phyloP scores from a whole-genome alignment of 208 protist genomes.

The Wallacemonas collosoma region DNA sequence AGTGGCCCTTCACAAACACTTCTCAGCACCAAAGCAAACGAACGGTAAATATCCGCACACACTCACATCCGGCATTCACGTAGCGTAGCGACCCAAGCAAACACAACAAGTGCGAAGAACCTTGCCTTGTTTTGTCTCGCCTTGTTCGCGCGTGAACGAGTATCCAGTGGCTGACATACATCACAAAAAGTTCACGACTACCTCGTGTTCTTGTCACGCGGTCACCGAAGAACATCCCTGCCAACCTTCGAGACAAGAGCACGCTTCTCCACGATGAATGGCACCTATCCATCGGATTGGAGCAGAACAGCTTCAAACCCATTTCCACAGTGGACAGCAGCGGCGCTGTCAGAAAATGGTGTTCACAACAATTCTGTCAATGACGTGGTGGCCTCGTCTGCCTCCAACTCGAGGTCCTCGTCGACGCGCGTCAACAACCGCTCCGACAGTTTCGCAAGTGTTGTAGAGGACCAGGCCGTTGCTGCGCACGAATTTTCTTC shows the following conservation, averaged over 20 bases:
- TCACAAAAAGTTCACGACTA: too few relatives aligned
- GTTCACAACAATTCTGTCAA: slow-evolving; percentile 8
- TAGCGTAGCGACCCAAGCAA: not conserved
- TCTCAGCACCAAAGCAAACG: not conserved
- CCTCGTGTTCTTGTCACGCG: not conserved
- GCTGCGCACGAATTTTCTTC: not conserved
- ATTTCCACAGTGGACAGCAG: not conserved
- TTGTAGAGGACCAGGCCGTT: not conserved
- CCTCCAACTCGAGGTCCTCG: slow-evolving; percentile 15
- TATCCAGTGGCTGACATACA: not conserved
- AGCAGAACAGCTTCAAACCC: not conserved
- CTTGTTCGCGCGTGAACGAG: not conserved
- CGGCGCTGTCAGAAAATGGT: not conserved
- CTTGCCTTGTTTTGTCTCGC: slow-evolving; percentile 4
- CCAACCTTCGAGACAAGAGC: not conserved
- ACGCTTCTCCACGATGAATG: slow-evolving; percentile 5
- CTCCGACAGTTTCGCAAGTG: slow-evolving; percentile 4
- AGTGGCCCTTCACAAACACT: too few relatives aligned
- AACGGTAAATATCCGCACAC: not conserved
- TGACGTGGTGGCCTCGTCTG: not conserved
- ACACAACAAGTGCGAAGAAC: not conserved
- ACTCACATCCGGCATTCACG: too few relatives aligned
- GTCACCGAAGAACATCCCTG: not conserved
- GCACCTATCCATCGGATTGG: not conserved
- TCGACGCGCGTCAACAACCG: slow-evolving; percentile 4